Base-by-base conservation (phyloP, 306 rosid genomes). In the Quillaja saponaria region DNA sequence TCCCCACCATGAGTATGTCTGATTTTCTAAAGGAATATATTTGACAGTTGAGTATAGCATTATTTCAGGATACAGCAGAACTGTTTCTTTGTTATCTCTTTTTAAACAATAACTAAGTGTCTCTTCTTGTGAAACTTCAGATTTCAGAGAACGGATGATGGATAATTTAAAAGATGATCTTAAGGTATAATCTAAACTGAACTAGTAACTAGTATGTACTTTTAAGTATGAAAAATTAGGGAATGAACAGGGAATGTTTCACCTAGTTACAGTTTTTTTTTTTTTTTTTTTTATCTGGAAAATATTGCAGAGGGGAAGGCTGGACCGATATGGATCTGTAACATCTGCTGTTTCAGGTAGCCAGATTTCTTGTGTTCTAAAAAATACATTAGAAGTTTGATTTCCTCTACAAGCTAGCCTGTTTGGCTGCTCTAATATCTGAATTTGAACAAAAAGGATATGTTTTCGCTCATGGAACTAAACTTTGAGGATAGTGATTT, bases 301-400 rank as follows among this genome's bases (percentile, higher is more conserved):
- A 65, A 73, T 73, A 78, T 37, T 60, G 72, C 91, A 91, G 96
- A 84, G 67, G 35, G 78, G 62, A 72, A 79, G 75, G 67, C 80
- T 84, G 28, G 86, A 76, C 10, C 84, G 96, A 77, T 77, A 88
- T 72, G 95, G 90, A 76, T 91, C 97, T 14, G 58, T 81, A 73
- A 84, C 90, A 57, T 91, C 97, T 41, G 86, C 84, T 38, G 71
- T 65, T 66, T 84, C 92, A 75, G 97, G 97, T 85, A 80, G 39
- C 45, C 58, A 74, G 35, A 49, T 13, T 18, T 49, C 19, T 35
- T 39, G n/a, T 63, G 37, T 56, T 56, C 47, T 8, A 49, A 52
- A 48, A 11, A 61, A 55, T 55, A 42, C 67, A 13, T 45, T 18
- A 41, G 31, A 35, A 50, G 46, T 52, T 20, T 8, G 28, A 38